Evolutionary conservation across 495 filamentous ascomycete species (phyloP).

Genomic region (Aspergillus steynii): DNA sequence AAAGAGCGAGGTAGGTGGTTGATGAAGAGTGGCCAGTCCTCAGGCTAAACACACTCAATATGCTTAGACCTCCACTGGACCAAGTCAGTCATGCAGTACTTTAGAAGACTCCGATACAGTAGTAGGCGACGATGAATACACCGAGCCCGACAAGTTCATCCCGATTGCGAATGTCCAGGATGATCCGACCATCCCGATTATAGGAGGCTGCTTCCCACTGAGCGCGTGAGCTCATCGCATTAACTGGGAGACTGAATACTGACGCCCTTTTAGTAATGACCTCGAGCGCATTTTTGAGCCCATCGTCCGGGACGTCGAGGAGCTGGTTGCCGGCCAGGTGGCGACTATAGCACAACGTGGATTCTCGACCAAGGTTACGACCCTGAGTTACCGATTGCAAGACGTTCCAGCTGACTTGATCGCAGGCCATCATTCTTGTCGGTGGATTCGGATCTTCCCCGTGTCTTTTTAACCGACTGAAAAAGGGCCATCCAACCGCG

Average conservation of each 20-base stretch:
- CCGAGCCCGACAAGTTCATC: no score
- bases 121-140: no score
- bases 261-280: constrained; percentile 28
- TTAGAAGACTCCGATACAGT: no score
- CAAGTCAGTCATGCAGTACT: no score
- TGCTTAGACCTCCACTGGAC: no score
- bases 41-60: no score
- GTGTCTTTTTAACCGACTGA: constrained; percentile 61
- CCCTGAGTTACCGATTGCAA: background rate
- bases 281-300: constrained; percentile 57
- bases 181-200: constrained; percentile 8
- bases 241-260: background rate
- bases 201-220: constrained; percentile 22
- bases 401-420: no score
- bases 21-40: no score
- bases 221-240: constrained; percentile 17
- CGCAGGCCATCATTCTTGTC: constrained; percentile 62
- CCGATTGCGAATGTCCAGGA: constrained; percentile 18
- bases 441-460: constrained; percentile 70
- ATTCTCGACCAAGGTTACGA: constrained; percentile 16
- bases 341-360: constrained; percentile 26
- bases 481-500: constrained; percentile 38
- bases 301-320: constrained; percentile 57
- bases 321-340: constrained; percentile 61
- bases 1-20: no score